phyloP scores from a whole-genome alignment of 176 grass and related monocot species.

The Oryza nivara region DNA sequence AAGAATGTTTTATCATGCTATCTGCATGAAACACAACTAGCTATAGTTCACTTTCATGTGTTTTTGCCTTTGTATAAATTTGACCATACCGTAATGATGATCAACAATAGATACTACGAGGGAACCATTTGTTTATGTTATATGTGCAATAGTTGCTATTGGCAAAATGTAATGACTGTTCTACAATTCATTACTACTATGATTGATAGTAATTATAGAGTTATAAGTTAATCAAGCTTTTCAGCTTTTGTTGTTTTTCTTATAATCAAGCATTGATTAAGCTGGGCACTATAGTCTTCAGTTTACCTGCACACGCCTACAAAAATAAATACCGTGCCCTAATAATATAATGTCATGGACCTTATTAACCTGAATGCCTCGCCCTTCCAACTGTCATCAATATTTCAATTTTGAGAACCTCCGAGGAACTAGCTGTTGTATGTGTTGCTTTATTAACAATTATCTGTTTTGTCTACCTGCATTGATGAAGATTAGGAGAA shows the following conservation, averaged over 20 bases:
- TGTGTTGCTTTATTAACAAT: constrained; percentile 21
- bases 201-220: constrained; percentile 6
- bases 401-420: constrained; percentile 3
- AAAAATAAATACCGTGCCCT: background rate
- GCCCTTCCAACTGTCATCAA: background rate
- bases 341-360: background rate
- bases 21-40: constrained; percentile 18
- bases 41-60: constrained; percentile 6
- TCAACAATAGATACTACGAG: background rate
- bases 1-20: constrained; percentile 13
- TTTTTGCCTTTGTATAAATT: background rate
- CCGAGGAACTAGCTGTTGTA: background rate
- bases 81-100: background rate
- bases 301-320: background rate
- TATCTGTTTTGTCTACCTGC: constrained; percentile 13
- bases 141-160: background rate
- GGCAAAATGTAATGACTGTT: constrained; percentile 22
- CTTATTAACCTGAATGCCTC: background rate
- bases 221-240: background rate
- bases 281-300: background rate
- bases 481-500: constrained; percentile 28
- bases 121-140: background rate
- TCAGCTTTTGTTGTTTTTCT: background rate
- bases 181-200: background rate
- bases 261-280: background rate